Evolutionary conservation across 371 early-diverging fungal species (phyloP), one percentile per base, ranked within the genome.

Genomic region (Mortierella sp.): DNA sequence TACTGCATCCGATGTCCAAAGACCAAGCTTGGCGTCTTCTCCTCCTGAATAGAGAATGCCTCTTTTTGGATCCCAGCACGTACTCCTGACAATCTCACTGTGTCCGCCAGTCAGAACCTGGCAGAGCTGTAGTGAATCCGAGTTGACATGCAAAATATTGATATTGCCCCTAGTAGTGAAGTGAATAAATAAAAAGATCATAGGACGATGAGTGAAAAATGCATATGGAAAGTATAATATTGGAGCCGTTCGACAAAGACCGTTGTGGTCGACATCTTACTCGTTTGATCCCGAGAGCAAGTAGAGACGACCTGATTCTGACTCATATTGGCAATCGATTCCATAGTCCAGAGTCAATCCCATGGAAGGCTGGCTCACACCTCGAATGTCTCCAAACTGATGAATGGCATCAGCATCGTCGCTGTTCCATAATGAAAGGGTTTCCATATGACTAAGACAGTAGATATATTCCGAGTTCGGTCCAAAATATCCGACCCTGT

Each of bases 401-500:
- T 70, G 70, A 55, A 73, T 62, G 24, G 70, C 46, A 27, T 70
- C 63, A 34, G 69, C 80, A 14, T 81, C 81, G 17, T 82, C 82
- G 52, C 55, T 51, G 51, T 58, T 72, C 80, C 86, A 83, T 75
- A 97, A 67, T 31, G 92, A 88, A 26, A 96, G 87, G 0, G 96
- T 95, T 73, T 98, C 95, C 61, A 93, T 90, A 67, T 96, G 96
- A 17, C 93, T 95, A 21, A 92, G 79, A 50, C 87, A 85, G 62
- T 93, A 98, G 2, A 97, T 64, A 72, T 93, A 97, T 79, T 97
- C 95, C 7, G 86, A 84, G 6, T 78, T 70, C 0, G 94, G 95
- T 11, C 98, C 98, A 82, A 97, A 97, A 79, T 90, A 98, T 4
- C 96, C 95, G 47, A 92, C 78, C 68, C 86, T 89, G 69, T 87